These are phyloP conservation scores for Oenanthe javanica DNA, from an alignment of 140 eudicot genomes.

Conservation along the genomic window DNA sequence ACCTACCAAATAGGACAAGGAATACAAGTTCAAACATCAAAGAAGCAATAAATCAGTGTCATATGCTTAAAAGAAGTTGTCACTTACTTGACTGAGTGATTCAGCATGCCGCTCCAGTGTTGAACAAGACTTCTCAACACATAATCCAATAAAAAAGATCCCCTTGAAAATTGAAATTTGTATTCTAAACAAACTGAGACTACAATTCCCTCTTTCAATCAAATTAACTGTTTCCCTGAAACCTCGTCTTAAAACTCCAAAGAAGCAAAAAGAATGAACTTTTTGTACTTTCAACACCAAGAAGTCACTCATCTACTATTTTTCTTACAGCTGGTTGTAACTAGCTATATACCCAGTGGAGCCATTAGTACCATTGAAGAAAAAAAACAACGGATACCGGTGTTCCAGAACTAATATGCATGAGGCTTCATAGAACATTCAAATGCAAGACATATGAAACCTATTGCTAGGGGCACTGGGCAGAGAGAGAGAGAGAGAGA, in stretches of 20 bases:
- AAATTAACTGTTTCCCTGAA: constrained; percentile 14
- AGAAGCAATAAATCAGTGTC: constrained; percentile 10
- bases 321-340: background rate
- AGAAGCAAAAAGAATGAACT: background rate
- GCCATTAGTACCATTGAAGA: background rate
- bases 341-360: background rate
- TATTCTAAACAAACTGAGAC: constrained; percentile 17
- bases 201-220: constrained; percentile 3
- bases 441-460: too few relatives aligned
- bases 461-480: background rate
- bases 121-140: constrained; percentile 28
- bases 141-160: constrained; percentile 26
- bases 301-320: background rate
- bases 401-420: background rate
- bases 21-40: constrained; percentile 13
- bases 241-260: constrained; percentile 21
- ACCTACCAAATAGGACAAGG: background rate
- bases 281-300: background rate
- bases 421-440: background rate
- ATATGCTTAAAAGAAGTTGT: constrained; percentile 20
- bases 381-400: background rate
- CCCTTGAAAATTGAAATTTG: constrained; percentile 16
- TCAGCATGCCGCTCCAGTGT: constrained; percentile 26
- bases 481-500: background rate
- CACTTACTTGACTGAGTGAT: constrained; percentile 41